Percentiles rank a stretch among this genome's conserved stretches.
phyloP scores from a whole-genome alignment of 345 rosid species.

The Eucalyptus erythrocorys region DNA sequence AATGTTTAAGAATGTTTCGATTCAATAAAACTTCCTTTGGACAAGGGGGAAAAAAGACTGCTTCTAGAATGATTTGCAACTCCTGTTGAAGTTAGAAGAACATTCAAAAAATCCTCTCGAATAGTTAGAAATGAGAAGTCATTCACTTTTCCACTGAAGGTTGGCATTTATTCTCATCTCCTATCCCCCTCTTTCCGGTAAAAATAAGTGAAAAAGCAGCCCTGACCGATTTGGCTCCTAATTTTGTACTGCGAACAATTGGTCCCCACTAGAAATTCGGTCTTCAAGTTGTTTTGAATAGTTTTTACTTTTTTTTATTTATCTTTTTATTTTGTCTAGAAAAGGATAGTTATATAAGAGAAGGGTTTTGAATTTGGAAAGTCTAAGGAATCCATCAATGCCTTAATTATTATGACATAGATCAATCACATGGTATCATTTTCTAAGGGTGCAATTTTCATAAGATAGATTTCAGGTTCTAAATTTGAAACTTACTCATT shows the following conservation, averaged over 20 bases:
- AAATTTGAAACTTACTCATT: background rate
- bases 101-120: background rate
- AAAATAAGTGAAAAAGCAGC: background rate
- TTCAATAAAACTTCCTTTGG: no score
- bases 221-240: background rate
- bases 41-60: no score
- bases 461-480: background rate
- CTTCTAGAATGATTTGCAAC: background rate
- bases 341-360: background rate
- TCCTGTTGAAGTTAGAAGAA: background rate
- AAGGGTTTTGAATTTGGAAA: background rate
- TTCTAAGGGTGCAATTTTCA: background rate
- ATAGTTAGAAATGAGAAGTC: background rate
- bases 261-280: background rate
- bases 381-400: background rate
- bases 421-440: background rate
- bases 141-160: background rate
- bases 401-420: background rate
- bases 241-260: background rate
- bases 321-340: background rate
- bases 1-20: no score
- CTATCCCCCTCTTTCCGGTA: background rate
- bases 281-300: background rate
- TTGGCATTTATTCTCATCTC: background rate
- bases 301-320: background rate